Evolutionary conservation across 2,329 filamentous ascomycete genomes (phyloP), one percentile per base, ranked within the genome.

Genomic region (Huntiella bhutanensis): DNA sequence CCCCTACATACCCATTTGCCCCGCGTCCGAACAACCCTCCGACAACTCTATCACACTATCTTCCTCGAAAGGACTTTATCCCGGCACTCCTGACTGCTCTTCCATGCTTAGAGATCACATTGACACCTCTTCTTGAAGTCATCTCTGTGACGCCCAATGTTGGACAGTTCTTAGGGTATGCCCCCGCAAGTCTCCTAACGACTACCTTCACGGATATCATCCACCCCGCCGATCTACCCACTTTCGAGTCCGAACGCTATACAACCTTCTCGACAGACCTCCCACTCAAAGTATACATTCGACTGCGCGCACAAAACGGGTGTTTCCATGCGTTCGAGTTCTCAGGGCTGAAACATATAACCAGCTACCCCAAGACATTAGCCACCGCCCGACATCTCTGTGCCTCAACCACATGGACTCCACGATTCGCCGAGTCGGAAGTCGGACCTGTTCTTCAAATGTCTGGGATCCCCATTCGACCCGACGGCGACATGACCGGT

Each of bases 221-320:
- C 49, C 88, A 96, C 59, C 73, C 79, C 4, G 86, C 93, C 59
- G 87, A 95, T 61, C 76, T 77, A 52, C 75, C 75, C 47, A 77
- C 88, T 52, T 92, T 93, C 57, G 75, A 85, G 47, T 74, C 83
- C 45, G 86, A 95, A 59, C 79, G 95, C 66, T 86, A 91, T 59
- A 84, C 93, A 59, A 82, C 80, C 12, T 88, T 94, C 52, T 78
- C 83, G 2, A 82, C 76, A 5, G 83, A 81, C n/a, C 80, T 82
- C 53, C 68, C 77, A 4, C 62, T 95, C 51, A 80, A 82, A 49
- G 77, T 93, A 59, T 93, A 92, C 65, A 91, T 92, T 59, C 78
- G 88, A 43, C 77, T 95, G 57, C 82, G 77, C 60, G 75, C 76
- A 53, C 70, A 70, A 55, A 82, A 91, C 57, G 77, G 75, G 16